Evolutionary conservation across 2,329 filamentous ascomycete species (phyloP).

Genomic region (Lecanoromycetidae sp.): DNA sequence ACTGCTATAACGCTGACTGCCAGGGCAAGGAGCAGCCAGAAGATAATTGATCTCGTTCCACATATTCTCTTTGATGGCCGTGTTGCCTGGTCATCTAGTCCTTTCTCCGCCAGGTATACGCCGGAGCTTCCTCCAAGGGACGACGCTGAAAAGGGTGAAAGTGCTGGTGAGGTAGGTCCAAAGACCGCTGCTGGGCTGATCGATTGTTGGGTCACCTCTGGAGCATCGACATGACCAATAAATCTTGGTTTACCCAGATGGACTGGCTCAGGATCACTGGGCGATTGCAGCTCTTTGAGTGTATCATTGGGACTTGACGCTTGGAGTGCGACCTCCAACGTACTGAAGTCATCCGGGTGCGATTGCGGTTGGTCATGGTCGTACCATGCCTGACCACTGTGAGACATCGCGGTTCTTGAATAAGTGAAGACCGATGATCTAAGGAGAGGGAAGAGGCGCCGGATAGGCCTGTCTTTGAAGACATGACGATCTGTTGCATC

Average conservation of each 20-base stretch:
- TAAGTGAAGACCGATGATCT: neutral
- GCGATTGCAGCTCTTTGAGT: neutral
- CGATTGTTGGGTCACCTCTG: neutral
- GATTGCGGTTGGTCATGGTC: neutral
- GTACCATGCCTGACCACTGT: neutral
- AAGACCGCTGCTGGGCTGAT: too few species aligned
- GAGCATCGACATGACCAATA: neutral
- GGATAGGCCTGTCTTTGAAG: neutral
- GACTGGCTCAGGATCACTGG: neutral
- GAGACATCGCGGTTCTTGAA: too few species aligned
- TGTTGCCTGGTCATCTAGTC: neutral
- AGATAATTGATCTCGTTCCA: neutral
- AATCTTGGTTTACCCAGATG: neutral
- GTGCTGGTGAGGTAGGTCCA: too few species aligned
- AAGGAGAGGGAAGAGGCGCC: neutral
- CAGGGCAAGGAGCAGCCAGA: neutral
- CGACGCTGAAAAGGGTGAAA: neutral
- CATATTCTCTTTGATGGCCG: neutral
- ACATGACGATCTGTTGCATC: neutral
- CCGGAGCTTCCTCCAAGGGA: neutral
- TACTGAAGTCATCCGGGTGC: neutral
- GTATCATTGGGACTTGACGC: neutral
- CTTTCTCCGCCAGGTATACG: neutral
- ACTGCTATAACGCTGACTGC: neutral
- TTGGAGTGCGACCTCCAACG: neutral